Conservation (phyloP, 192 early-diverging fungal species). For the Piromyces finnis region DNA sequence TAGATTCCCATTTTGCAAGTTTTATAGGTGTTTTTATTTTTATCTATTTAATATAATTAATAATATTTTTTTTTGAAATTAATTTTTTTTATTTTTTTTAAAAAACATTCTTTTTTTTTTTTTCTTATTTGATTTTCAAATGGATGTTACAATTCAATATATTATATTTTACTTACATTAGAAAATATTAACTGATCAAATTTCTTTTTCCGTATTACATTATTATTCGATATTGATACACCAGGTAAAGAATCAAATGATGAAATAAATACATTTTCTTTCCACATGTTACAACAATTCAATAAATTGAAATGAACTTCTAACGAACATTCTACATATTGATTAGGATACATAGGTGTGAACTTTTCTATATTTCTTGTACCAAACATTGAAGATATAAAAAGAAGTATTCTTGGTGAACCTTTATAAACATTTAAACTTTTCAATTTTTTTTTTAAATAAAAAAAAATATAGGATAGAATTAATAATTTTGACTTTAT, state of each 20-base stretch:
- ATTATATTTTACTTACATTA: not conserved
- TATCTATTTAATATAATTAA: not conserved
- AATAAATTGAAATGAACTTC: not conserved
- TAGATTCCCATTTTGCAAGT: not conserved
- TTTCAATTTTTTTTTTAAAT: no score
- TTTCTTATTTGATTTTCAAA: no score
- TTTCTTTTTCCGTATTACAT: not conserved
- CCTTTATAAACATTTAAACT: not conserved
- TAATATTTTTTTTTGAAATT: no score
- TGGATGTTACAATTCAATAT: no score
- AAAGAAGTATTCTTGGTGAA: not conserved
- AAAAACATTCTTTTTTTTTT: no score
- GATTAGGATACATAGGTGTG: not conserved
- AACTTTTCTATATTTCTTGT: not conserved
- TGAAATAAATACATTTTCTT: not conserved
- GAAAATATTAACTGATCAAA: not conserved
- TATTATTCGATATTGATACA: not conserved
- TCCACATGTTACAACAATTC: not conserved
- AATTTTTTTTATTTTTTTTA: no score
- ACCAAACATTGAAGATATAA: not conserved
- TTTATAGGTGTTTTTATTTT: not conserved
- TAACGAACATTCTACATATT: not conserved
- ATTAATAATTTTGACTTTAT: no score
- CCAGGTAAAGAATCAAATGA: not conserved
- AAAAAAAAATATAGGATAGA: no score